Conservation (phyloP, 371 early-diverging fungal genomes). For the Actinomortierella wolfii region DNA sequence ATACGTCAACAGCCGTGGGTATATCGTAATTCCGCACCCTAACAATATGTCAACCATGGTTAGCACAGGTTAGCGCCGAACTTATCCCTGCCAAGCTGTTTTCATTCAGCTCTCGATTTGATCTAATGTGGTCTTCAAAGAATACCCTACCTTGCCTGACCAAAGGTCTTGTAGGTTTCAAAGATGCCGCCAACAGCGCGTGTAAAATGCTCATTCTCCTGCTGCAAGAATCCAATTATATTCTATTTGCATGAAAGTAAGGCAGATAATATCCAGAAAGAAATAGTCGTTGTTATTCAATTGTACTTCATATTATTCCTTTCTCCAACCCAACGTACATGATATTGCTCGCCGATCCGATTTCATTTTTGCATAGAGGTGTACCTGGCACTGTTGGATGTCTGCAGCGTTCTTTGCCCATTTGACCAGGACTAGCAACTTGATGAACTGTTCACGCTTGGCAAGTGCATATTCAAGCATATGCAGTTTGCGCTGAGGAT, state of each 20-base stretch:
- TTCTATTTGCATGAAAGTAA: slow-evolving; percentile 48
- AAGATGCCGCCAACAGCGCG: slow-evolving; percentile 71
- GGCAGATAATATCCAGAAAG: neutral
- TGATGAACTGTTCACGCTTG: slow-evolving; percentile 64
- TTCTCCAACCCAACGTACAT: too few relatives aligned
- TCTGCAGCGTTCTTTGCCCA: slow-evolving; percentile 75
- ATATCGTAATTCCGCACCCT: slow-evolving; percentile 79
- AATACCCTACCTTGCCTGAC: slow-evolving; percentile 56
- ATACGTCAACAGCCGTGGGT: slow-evolving; percentile 73
- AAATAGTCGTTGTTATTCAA: neutral
- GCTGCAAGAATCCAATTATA: slow-evolving; percentile 72
- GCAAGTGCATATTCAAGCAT: slow-evolving; percentile 63
- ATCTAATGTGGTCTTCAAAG: neutral
- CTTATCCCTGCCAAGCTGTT: too few relatives aligned
- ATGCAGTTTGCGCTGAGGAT: slow-evolving; percentile 60
- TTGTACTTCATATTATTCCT: too few relatives aligned
- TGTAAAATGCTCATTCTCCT: slow-evolving; percentile 72
- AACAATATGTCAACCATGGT: neutral
- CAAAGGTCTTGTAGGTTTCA: slow-evolving; percentile 64
- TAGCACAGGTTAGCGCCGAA: slow-evolving; percentile 4
- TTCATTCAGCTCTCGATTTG: too few relatives aligned
- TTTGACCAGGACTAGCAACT: slow-evolving; percentile 69
- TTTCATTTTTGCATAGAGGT: too few relatives aligned
- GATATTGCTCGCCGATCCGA: too few relatives aligned
- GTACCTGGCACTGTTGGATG: slow-evolving; percentile 77